phyloP scores from a whole-genome alignment of 2,329 filamentous ascomycete species.

The Botrytis fabae region DNA sequence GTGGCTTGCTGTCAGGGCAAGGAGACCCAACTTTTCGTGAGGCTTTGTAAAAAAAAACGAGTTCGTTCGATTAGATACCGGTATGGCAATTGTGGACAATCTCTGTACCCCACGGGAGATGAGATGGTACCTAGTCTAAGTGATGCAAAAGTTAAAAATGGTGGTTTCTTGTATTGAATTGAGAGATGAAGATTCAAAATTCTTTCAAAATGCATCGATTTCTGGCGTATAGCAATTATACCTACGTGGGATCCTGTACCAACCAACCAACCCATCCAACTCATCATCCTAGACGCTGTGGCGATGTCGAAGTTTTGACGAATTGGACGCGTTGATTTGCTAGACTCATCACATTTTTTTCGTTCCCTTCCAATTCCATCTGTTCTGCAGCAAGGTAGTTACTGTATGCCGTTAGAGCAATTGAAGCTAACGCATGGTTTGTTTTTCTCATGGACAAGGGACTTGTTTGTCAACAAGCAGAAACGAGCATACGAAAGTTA shows the following conservation, averaged over 20 bases:
- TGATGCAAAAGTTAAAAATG: not conserved
- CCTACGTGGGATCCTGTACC: not conserved
- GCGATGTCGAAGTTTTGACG: not conserved
- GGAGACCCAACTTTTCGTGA: constrained; percentile 1
- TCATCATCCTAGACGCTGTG: constrained; percentile 5
- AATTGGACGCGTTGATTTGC: constrained; percentile 16
- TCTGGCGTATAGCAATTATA: not conserved
- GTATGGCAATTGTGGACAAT: not conserved
- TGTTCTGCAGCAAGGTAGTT: constrained; percentile 3
- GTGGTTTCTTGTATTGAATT: not conserved
- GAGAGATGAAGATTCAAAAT: not conserved
- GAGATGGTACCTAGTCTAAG: not conserved
- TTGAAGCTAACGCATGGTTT: not conserved
- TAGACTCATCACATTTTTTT: not conserved
- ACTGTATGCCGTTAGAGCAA: not conserved
- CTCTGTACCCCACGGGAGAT: not conserved
- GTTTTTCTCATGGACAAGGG: not conserved
- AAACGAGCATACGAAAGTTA: not conserved
- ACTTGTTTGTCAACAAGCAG: not conserved
- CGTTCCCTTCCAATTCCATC: not conserved
- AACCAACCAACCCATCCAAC: not conserved
- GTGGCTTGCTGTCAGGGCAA: constrained; percentile 15
- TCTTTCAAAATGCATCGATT: not conserved
- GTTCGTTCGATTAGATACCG: not conserved
- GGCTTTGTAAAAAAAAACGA: not conserved